Evolutionary conservation across 108 stramenopile species (phyloP), one percentile per base, ranked within the genome.

Genomic region (Chaetoceros tenuissimus): DNA sequence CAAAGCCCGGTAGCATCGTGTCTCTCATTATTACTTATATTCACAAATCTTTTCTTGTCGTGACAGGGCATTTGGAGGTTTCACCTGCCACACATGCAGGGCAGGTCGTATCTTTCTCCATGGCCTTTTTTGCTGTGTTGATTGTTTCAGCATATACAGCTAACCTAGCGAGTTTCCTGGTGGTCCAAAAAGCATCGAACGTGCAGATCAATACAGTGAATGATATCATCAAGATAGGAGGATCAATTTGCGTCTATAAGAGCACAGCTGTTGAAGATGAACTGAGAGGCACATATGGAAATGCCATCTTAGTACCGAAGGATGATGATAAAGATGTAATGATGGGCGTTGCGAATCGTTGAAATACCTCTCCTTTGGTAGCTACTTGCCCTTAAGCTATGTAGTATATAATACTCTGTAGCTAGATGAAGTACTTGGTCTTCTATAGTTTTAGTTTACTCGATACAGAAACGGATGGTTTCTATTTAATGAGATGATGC

Each of bases 111-210:
- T 61, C 29, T 0, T 22, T 59, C 8, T 59, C 48, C 25, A 24
- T 66, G 54, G 64, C 62, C 25, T 69, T 77, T 27, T 77, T 67
- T 67, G 51, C 60, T 0, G 28, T 77, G 26, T 53, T 77, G n/a
- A 8, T 72, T 18, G 60, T 40, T 7, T 1, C 60, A 3, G 49
- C 75, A 0, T 77, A 77, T 50, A 77, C 75, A 0, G 75, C 70
- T 0, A 72, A 72, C 2, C 46, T 77, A 10, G 75, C 75, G 13
- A 58, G 60, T 25, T 64, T 69, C 46, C 59, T 72, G 24, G 67
- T 67, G 0, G 49, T 44, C 10, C 57, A 59, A 48, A 48, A 48
- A 17, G 26, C 19, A 27, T 59, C 52, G 2, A 3, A 3, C 18
- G 28, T 59, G 19, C 58, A 62, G 18, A 47, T 72, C 30, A 27